phyloP scores from a whole-genome alignment of 169 alveolate species.

The Plasmodium gaboni region DNA sequence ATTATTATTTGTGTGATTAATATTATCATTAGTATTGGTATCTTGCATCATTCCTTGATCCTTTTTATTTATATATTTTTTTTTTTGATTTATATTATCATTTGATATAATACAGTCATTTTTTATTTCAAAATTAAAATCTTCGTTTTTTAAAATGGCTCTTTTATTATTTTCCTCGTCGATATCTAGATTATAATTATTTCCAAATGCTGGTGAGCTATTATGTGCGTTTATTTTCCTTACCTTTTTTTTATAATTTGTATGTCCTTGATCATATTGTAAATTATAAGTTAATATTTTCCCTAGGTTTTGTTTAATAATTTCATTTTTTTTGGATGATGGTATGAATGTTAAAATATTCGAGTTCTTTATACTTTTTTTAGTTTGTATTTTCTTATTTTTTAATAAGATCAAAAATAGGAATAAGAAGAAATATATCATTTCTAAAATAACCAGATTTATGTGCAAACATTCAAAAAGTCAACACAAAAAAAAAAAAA shows the following conservation, averaged over 20 bases:
- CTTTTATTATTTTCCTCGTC: not conserved
- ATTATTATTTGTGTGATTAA: not conserved
- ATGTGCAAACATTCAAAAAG: not conserved
- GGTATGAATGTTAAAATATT: conserved; percentile 29
- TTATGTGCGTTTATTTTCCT: not conserved
- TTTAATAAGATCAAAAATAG: conserved; percentile 44
- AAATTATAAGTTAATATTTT: not conserved
- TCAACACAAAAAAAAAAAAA: conserved; percentile 44
- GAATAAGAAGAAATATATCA: conserved; percentile 43
- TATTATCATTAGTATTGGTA: not conserved
- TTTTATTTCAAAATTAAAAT: not conserved
- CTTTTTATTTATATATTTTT: not conserved
- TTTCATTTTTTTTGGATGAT: conserved; percentile 6
- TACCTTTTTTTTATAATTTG: not conserved
- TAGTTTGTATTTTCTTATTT: conserved; percentile 42
- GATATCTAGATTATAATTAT: not conserved
- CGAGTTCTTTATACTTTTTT: conserved; percentile 23
- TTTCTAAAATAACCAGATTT: conserved; percentile 12
- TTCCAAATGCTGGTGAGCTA: no score
- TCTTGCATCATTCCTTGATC: not conserved
- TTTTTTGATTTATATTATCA: not conserved
- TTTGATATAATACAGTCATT: not conserved
- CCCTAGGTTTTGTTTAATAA: not conserved
- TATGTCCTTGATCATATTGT: not conserved
- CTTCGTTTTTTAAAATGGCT: no score